Evolutionary conservation across 805 yeast genomes (phyloP).

Genomic region (Pichia paraexigua): DNA sequence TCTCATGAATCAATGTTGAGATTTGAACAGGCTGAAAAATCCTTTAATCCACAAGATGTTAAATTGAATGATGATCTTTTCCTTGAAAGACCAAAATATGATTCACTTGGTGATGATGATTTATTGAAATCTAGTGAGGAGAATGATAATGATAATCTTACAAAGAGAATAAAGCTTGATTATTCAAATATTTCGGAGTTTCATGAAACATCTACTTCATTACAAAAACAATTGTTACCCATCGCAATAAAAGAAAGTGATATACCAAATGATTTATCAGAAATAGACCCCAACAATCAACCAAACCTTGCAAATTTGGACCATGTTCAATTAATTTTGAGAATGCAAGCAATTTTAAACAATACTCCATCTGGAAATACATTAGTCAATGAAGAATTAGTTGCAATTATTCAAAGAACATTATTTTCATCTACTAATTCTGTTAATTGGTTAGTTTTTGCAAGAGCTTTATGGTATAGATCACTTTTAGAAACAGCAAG

Average conservation of each 20-base stretch:
- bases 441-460: constrained; percentile 69
- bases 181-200: constrained; percentile 12
- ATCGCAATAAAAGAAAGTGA: constrained; percentile 52
- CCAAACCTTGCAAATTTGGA: constrained; percentile 68
- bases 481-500: constrained; percentile 73
- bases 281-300: constrained; percentile 73
- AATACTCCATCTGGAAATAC: constrained; percentile 66
- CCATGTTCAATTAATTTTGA: constrained; percentile 61
- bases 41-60: constrained; percentile 44
- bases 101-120: constrained; percentile 45
- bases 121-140: constrained; percentile 22
- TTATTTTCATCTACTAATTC: constrained; percentile 41
- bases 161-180: constrained; percentile 37
- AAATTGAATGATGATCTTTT: constrained; percentile 68
- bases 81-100: constrained; percentile 67
- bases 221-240: constrained; percentile 44
- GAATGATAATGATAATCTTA: constrained; percentile 19
- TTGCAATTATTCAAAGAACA: constrained; percentile 67
- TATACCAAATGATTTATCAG: constrained; percentile 47
- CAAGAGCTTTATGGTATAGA: constrained; percentile 84
- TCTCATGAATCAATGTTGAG: constrained; percentile 27
- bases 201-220: constrained; percentile 11
- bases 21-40: constrained; percentile 11
- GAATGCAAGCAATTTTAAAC: constrained; percentile 54
- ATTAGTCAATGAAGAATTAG: constrained; percentile 74